phyloP scores from a whole-genome alignment of 148 eudicot genomes.

The Spergularia marina region DNA sequence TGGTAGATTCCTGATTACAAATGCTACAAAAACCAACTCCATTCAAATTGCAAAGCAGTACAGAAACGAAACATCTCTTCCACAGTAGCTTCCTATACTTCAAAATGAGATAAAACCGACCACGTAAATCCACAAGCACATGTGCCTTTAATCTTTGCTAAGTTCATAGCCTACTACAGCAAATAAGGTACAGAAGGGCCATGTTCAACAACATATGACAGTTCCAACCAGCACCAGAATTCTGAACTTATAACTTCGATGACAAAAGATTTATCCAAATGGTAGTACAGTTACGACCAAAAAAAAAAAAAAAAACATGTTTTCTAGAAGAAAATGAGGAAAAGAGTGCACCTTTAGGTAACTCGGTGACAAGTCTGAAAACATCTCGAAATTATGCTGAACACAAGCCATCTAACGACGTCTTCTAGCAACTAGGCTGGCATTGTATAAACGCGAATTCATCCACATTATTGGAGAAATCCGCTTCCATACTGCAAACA shows the following conservation, averaged over 20 bases:
- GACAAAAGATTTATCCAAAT: not conserved
- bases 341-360: constrained; percentile 1
- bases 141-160: too few species aligned
- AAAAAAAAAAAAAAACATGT: not conserved
- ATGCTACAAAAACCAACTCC: not conserved
- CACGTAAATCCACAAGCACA: not conserved
- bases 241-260: not conserved
- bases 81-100: too few species aligned
- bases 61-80: not conserved
- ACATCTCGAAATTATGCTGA: not conserved
- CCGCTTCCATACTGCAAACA: too few species aligned
- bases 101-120: not conserved
- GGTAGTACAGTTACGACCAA: not conserved
- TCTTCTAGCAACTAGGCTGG: not conserved
- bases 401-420: not conserved
- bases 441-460: not conserved
- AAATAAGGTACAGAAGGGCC: not conserved
- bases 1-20: not conserved
- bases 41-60: not conserved
- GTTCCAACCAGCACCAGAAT: not conserved
- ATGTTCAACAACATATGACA: not conserved
- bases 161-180: not conserved
- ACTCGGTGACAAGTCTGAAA: not conserved
- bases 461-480: not conserved
- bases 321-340: not conserved